Base-by-base conservation (phyloP, 352 stramenopile species). In the Globisporangium parvum region DNA sequence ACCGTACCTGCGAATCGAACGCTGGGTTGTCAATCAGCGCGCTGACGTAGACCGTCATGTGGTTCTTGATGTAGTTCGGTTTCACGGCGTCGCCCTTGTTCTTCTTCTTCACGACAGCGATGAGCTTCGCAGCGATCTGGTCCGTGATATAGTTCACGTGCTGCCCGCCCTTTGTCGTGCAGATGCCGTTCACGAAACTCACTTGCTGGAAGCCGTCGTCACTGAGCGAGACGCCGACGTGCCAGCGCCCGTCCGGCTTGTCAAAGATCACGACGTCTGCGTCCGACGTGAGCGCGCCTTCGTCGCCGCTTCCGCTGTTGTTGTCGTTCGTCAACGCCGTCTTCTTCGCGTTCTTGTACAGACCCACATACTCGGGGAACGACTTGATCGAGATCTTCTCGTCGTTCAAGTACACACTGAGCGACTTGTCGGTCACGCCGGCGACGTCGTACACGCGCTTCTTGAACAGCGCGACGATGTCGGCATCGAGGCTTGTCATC, bases 171-270 rank as follows among this genome's bases (percentile, higher is more conserved):
- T 98, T 96, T 12, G 80, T 94, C 2, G 96, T 99, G 50, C 89
- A 96, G 73, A 99, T 98, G 35, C 91, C 89, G 66, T 99, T 99
- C 17, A 99, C 96, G 67, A 99, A 99, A 53, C 93, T 98, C 33
- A 98, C 84, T 65, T 96, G 94, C 70, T 98, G 91, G 59, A 98
- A 97, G 5, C 90, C 85, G 50, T 89, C 87, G 46, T 98, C 89
- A 46, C 93, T 98, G 24, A 97, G 62, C 0, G 83, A 83, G 23
- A 99, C 66, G 21, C 85, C 91, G 50, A 99, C 77, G 65, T 98
- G 91, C 96, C 96, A 99, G 20, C 96, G 77, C 8, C 87, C 71
- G 55, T 98, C 96, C 0, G 96, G 77, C 47, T 96, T 96, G 55
- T 96, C 78, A 66, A 97, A 98, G n/a, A 97, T 84, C 3, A 93